Percentiles rank a stretch among this genome's conserved stretches.
phyloP scores from a whole-genome alignment of 306 rosid species.

The Chamaecrista fasciculata region DNA sequence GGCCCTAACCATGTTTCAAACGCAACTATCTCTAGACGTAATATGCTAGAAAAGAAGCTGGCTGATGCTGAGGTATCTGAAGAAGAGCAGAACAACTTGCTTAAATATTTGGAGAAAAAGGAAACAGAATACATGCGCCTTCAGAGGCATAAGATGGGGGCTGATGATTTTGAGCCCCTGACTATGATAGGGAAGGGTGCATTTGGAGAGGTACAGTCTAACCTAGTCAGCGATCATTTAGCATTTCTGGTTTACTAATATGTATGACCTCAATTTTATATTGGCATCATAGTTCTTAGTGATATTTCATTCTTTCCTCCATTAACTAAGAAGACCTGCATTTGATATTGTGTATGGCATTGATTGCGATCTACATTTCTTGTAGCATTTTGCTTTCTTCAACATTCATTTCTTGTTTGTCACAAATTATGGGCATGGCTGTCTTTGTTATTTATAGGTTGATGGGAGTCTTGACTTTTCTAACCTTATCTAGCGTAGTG shows the following conservation, averaged over 20 bases:
- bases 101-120: constrained; percentile 88
- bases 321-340: constrained; percentile 2
- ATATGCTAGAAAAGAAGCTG: constrained; percentile 88
- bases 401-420: background rate
- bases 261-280: constrained; percentile 16
- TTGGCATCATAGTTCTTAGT: background rate
- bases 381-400: background rate
- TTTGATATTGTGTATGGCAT: constrained; percentile 14
- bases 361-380: background rate
- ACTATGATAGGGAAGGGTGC: constrained; percentile 99
- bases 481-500: background rate
- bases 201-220: constrained; percentile 84
- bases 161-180: constrained; percentile 95
- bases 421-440: background rate
- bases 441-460: background rate
- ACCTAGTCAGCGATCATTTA: constrained; percentile 25
- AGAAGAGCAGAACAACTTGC: constrained; percentile 97
- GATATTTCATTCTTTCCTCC: background rate
- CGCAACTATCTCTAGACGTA: constrained; percentile 57
- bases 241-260: constrained; percentile 6
- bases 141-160: constrained; percentile 99
- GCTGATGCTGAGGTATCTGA: constrained; percentile 98
- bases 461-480: background rate
- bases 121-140: constrained; percentile 98
- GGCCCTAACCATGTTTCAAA: constrained; percentile 14